These are phyloP conservation scores for Protomyces arabidopsidicola DNA, from an alignment of 1,139 yeast species.

Conservation along the genomic window DNA sequence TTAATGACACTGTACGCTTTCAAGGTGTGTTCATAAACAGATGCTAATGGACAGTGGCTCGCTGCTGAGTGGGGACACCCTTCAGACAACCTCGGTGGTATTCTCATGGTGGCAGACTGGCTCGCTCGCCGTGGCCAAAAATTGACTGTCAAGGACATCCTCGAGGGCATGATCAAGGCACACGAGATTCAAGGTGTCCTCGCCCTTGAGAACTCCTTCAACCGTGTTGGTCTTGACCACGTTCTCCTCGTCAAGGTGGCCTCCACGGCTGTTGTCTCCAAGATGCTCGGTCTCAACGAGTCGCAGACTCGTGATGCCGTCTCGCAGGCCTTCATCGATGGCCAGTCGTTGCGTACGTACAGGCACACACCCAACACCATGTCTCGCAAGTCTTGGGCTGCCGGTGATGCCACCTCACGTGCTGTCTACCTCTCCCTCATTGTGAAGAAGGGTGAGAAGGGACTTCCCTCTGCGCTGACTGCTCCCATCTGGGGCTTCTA, in stretches of 20 bases:
- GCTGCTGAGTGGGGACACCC: constrained; percentile 69
- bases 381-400: constrained; percentile 63
- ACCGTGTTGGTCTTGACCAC: constrained; percentile 58
- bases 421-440: constrained; percentile 54
- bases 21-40: background rate
- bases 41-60: constrained; percentile 47
- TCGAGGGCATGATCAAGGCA: constrained; percentile 56
- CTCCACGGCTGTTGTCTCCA: constrained; percentile 55
- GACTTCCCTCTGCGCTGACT: constrained; percentile 55
- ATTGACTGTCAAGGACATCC: constrained; percentile 47
- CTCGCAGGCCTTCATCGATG: constrained; percentile 59
- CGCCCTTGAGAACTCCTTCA: constrained; percentile 57
- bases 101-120: constrained; percentile 56
- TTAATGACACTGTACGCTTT: constrained; percentile 43
- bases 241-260: constrained; percentile 58
- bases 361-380: constrained; percentile 62
- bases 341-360: constrained; percentile 55
- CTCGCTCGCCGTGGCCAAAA: constrained; percentile 49
- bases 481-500: constrained; percentile 60
- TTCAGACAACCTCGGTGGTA: constrained; percentile 56
- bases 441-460: constrained; percentile 52
- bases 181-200: constrained; percentile 58
- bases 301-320: constrained; percentile 54
- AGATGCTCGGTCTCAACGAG: constrained; percentile 48
- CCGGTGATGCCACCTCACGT: constrained; percentile 59